Percentiles rank a stretch among this genome's conserved stretches.
These are phyloP conservation scores for Diaporthe capsici DNA, from an alignment of 2,329 filamentous ascomycete species.

Conservation along the genomic window DNA sequence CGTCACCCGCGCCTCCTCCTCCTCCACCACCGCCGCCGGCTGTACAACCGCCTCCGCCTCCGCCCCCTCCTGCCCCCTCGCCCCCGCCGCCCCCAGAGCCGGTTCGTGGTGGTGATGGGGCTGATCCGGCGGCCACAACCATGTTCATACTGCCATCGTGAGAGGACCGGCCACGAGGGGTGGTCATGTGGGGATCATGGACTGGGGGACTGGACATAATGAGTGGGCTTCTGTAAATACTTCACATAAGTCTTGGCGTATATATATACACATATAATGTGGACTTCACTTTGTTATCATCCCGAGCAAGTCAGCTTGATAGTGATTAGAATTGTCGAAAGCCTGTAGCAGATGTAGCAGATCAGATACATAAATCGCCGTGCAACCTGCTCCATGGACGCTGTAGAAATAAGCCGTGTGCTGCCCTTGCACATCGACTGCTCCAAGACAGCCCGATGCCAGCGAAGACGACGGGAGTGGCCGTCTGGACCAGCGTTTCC, in stretches of 20 bases:
- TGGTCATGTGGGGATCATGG: background rate
- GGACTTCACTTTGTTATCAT: background rate
- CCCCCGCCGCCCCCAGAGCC: background rate
- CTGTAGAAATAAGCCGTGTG: slow-evolving; percentile 6
- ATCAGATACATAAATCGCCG: background rate
- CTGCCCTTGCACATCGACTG: background rate
- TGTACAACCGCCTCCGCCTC: background rate
- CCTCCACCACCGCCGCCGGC: background rate
- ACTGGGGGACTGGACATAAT: background rate
- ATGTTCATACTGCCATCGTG: slow-evolving; percentile 5
- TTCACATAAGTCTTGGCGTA: background rate
- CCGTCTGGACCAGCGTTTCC: background rate
- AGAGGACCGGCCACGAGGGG: background rate
- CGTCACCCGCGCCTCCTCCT: background rate
- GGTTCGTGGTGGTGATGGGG: slow-evolving; percentile 10
- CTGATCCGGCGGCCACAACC: background rate
- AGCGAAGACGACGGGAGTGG: background rate
- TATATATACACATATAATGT: background rate
- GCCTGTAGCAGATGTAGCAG: background rate
- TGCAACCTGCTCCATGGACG: background rate
- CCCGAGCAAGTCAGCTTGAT: background rate
- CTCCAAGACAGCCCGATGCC: background rate
- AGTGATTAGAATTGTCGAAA: slow-evolving; percentile 1
- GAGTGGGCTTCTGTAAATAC: slow-evolving; percentile 1
- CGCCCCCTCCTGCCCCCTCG: background rate